phyloP scores from a whole-genome alignment of 495 filamentous ascomycete genomes.

The Penicillium odoratum region DNA sequence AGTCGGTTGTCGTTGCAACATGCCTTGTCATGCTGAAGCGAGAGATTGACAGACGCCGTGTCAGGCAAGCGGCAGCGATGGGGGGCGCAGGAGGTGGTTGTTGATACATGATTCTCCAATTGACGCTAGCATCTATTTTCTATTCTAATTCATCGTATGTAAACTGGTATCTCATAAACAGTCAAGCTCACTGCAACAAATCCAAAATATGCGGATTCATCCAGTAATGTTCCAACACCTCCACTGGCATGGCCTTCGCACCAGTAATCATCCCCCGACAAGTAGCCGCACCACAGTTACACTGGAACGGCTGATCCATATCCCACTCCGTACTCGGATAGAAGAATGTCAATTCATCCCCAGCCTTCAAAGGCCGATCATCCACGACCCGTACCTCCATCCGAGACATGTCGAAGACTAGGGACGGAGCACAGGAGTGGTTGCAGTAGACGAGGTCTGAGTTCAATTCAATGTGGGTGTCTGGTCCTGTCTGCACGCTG shows the following conservation, averaged over 20 bases:
- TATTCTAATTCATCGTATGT: background rate
- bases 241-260: slow-evolving; percentile 30
- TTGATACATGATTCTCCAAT: background rate
- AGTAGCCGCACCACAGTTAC: slow-evolving; percentile 53
- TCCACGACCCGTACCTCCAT: slow-evolving; percentile 61
- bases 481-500: slow-evolving; percentile 62
- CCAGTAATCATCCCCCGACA: slow-evolving; percentile 39
- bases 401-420: slow-evolving; percentile 68
- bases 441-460: slow-evolving; percentile 75
- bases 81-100: slow-evolving; percentile 22
- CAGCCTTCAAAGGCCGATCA: slow-evolving; percentile 51
- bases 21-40: slow-evolving; percentile 58
- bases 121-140: background rate
- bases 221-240: slow-evolving; percentile 38
- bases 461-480: slow-evolving; percentile 71
- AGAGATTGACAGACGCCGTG: slow-evolving; percentile 54
- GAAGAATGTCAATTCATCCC: slow-evolving; percentile 74
- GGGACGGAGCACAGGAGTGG: slow-evolving; percentile 67
- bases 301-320: slow-evolving; percentile 73
- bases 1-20: slow-evolving; percentile 51
- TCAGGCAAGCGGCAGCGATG: slow-evolving; percentile 46
- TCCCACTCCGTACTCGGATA: slow-evolving; percentile 76
- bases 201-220: slow-evolving; percentile 38
- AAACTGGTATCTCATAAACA: slow-evolving; percentile 3
- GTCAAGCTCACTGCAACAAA: slow-evolving; percentile 18